phyloP scores from a whole-genome alignment of 2,329 filamentous ascomycete species.

The Aotearoamyces nothofagi region DNA sequence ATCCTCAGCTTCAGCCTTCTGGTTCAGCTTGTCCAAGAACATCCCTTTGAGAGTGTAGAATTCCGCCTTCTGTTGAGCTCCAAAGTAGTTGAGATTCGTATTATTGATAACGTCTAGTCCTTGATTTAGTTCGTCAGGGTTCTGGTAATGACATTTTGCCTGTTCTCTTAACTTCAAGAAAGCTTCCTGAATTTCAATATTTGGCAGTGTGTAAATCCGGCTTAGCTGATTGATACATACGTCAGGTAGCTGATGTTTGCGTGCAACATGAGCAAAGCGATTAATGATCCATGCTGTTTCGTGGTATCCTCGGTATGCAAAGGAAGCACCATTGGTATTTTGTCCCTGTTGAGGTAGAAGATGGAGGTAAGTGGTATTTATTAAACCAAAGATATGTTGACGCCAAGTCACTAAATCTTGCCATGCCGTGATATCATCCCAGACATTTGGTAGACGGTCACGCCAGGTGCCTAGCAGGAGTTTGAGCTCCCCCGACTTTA shows the following conservation, averaged over 20 bases:
- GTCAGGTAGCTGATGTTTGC: slow-evolving; percentile 91
- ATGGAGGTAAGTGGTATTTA: slow-evolving; percentile 84
- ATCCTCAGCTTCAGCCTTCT: slow-evolving; percentile 82
- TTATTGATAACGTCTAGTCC: slow-evolving; percentile 98
- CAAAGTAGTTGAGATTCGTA: slow-evolving; percentile 98
- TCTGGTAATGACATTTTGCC: slow-evolving; percentile 97
- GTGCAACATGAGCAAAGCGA: slow-evolving; percentile 89
- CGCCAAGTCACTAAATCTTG: slow-evolving; percentile 99
- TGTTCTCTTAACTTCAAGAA: slow-evolving; percentile 98
- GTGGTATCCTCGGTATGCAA: slow-evolving; percentile 92
- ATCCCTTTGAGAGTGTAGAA: slow-evolving; percentile 99
- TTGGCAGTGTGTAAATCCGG: slow-evolving; percentile 94
- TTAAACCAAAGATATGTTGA: slow-evolving; percentile 95
- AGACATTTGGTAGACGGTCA: slow-evolving; percentile 88
- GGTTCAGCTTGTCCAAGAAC: slow-evolving; percentile 89
- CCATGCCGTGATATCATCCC: slow-evolving; percentile 99
- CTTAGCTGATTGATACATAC: slow-evolving; percentile 96
- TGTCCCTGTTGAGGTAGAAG: slow-evolving; percentile 68
- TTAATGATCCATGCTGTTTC: slow-evolving; percentile 99
- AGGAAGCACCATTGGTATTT: slow-evolving; percentile 79
- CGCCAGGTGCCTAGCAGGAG: slow-evolving; percentile 88
- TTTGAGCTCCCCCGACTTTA: slow-evolving; percentile 92
- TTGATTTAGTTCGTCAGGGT: slow-evolving; percentile 77
- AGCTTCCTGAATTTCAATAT: slow-evolving; percentile 98
- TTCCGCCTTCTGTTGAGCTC: slow-evolving; percentile 87